Base-by-base conservation (phyloP, 2,329 filamentous ascomycete genomes). In the Hypoxylon sp. region DNA sequence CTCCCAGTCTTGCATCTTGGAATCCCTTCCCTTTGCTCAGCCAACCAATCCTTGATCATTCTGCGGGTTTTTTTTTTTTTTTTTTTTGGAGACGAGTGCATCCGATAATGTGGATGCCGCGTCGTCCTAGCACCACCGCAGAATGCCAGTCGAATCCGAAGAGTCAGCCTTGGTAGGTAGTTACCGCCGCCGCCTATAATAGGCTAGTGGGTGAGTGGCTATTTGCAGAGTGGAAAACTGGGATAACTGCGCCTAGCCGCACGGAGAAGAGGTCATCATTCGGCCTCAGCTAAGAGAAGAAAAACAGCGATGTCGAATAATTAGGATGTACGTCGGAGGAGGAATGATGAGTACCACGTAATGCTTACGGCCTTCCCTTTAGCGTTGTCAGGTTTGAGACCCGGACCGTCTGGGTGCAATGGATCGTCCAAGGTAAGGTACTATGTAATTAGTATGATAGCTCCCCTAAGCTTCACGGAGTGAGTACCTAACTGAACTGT, bases 181-280 rank as follows among this genome's bases (percentile, higher is more conserved):
- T 44, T 45, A 50, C 31, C 29, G 35, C 46, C 38, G 35, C 19
- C 29, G 23, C 38, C 8, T 17, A 34, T 17, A 12, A 19, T 40
- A 26, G 9, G 25, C 17, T 32, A 31, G 19, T 42, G 29, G 34
- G 26, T 26, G 37, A 51, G 31, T 51, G 31, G 40, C 21, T 29
- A 19, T 43, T 46, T 25, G 30, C 51, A 51, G 38, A 47, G 36
- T 44, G 25, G 31, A 56, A 56, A 53, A 56, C 37, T 51, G 48
- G n/a, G 45, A 56, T 58, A 51, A 37, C 56, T 59, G 56, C 49
- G 53, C 48, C 49, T 59, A 54, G 53, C 52, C 53, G 49, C 49
- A 54, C 46, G 34, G 49, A n/a, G n/a, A n/a, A n/a, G n/a, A n/a
- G 36, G 49, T 45, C 31, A 25, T 29, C 38, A 45, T 32, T 44